phyloP scores from a whole-genome alignment of 2,329 filamentous ascomycete species.

The Arachnopeziza araneosa region DNA sequence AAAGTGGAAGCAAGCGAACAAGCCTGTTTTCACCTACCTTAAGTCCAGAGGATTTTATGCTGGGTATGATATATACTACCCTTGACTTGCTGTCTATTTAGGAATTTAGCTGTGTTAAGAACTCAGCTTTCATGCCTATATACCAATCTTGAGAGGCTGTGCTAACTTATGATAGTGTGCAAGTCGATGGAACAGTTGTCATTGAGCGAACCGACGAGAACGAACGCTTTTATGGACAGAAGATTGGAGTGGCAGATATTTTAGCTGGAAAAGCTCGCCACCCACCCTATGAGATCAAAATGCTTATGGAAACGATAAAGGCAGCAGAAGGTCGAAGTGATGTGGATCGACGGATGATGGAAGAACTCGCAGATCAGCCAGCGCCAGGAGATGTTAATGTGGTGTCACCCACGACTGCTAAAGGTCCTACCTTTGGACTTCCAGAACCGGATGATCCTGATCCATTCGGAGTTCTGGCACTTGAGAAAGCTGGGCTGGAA shows the following conservation, averaged over 20 bases:
- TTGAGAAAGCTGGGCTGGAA: slow-evolving; percentile 86
- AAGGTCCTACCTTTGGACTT: slow-evolving; percentile 63
- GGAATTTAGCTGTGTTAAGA: background rate
- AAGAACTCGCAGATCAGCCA: slow-evolving; percentile 56
- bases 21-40: slow-evolving; percentile 72
- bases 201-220: slow-evolving; percentile 87
- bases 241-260: slow-evolving; percentile 56
- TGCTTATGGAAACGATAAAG: slow-evolving; percentile 66
- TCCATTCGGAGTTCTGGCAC: slow-evolving; percentile 81
- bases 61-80: slow-evolving; percentile 28
- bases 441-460: slow-evolving; percentile 79
- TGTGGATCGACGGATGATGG: slow-evolving; percentile 63
- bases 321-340: slow-evolving; percentile 79
- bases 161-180: slow-evolving; percentile 44
- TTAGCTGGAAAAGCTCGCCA: slow-evolving; percentile 35
- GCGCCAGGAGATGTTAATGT: slow-evolving; percentile 71
- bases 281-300: slow-evolving; percentile 36
- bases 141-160: background rate
- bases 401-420: slow-evolving; percentile 30
- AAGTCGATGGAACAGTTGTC: slow-evolving; percentile 81
- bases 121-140: background rate
- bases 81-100: background rate
- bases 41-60: slow-evolving; percentile 87
- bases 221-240: slow-evolving; percentile 73
- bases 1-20: slow-evolving; percentile 50